These are phyloP conservation scores for Hydnomerulius pinastri DNA, from an alignment of 768 basidiomycete genomes.

Conservation along the genomic window DNA sequence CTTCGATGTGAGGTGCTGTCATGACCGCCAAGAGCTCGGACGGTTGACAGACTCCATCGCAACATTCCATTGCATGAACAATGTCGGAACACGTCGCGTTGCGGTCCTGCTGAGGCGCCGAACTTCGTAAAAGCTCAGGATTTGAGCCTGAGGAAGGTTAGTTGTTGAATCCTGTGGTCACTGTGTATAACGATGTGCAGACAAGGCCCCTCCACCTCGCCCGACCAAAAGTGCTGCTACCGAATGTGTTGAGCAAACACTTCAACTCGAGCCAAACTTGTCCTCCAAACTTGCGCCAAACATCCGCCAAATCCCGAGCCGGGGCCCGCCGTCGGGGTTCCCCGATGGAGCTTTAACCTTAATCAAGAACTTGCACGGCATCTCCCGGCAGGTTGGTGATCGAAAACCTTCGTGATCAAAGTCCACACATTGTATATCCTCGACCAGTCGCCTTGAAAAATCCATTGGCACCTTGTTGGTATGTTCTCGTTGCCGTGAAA, in stretches of 20 bases:
- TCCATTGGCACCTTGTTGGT: slow-evolving; percentile 88
- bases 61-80: slow-evolving; percentile 73
- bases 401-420: slow-evolving; percentile 28
- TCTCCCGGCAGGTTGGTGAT: slow-evolving; percentile 11
- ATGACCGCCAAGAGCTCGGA: slow-evolving; percentile 45
- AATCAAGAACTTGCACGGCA: slow-evolving; percentile 29
- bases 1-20: slow-evolving; percentile 19
- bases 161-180: background rate
- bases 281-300: slow-evolving; percentile 2
- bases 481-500: slow-evolving; percentile 20
- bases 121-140: background rate
- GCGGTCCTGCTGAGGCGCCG: slow-evolving; percentile 1
- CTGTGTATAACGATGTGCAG: background rate
- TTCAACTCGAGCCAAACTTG: slow-evolving; percentile 5
- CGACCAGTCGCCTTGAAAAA: slow-evolving; percentile 82
- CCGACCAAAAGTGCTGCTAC: no score
- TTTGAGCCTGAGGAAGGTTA: background rate
- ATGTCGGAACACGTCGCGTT: slow-evolving; percentile 2
- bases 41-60: slow-evolving; percentile 65
- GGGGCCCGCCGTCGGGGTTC: slow-evolving; percentile 8
- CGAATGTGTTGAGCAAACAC: no score
- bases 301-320: background rate
- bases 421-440: slow-evolving; percentile 12
- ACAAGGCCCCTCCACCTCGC: background rate
- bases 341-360: slow-evolving; percentile 31